Evolutionary conservation across 2,329 filamentous ascomycete genomes (phyloP).

Genomic region (Cytospora paraplurivora): DNA sequence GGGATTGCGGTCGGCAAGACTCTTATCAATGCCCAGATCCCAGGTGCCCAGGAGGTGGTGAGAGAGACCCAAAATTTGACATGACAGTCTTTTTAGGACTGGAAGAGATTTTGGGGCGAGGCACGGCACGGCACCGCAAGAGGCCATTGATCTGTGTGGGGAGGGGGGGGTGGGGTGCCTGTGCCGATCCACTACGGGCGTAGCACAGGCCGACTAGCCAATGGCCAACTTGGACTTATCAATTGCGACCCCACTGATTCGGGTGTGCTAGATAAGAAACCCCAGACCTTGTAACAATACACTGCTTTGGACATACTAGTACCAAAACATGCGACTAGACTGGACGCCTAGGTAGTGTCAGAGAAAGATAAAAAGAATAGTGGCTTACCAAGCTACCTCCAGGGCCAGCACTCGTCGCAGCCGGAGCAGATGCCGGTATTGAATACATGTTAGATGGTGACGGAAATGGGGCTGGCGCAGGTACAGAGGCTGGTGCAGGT

Average conservation of each 20-base stretch:
- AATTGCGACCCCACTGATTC: neutral
- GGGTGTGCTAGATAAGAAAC: neutral
- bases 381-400: conserved; percentile 44
- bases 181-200: neutral
- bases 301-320: no score
- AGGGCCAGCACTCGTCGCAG: conserved; percentile 43
- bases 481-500: neutral
- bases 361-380: conserved; percentile 12
- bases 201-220: neutral
- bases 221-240: neutral
- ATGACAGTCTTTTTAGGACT: conserved; percentile 24
- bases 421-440: conserved; percentile 40
- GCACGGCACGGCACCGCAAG: conserved; percentile 6
- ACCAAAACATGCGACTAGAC: no score
- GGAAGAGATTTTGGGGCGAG: conserved; percentile 23
- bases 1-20: conserved; percentile 19
- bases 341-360: neutral
- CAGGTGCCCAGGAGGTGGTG: conserved; percentile 9
- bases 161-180: neutral
- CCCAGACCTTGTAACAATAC: neutral
- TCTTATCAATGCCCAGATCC: conserved; percentile 21
- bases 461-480: neutral
- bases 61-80: conserved; percentile 2
- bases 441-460: conserved; percentile 28
- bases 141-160: neutral